Base-by-base conservation (phyloP, 2,329 filamentous ascomycete genomes). In the Verticillium tricorpus region DNA sequence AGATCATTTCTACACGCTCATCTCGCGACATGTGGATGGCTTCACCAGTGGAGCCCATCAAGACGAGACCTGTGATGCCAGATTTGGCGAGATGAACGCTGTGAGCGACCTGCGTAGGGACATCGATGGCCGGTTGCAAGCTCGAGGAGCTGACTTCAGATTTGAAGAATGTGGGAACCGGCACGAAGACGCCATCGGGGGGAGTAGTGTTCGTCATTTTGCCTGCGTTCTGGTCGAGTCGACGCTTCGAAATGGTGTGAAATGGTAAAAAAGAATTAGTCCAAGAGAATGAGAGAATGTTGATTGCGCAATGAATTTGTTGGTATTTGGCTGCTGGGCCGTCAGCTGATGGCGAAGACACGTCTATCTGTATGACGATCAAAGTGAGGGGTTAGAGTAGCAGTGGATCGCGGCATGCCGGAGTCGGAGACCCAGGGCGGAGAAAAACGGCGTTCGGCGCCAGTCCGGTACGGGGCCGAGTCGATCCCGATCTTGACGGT, bases 1-100 rank as follows among this genome's bases (percentile, higher is more conserved):
- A 77, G 57, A 89, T 76, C 57, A 88, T 72, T 19, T 81, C 77
- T 63, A 77, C 79, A 57, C 86, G 82, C 70, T 89, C 86, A 35
- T 76, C 71, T 62, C 78, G 79, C 8, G 83, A 81, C 61, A 89
- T 75, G 72, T 87, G 85, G 28, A 88, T 82, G 2, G 85, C 85
- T 72, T 89, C 86, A 62, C 86, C 86, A 0, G 85, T 89, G 45
- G 82, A 85, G 31, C 86, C 86, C 39, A 88, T 78, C 37, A 88
- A 78, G 2, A 89, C 85, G 3, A 89, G 77, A 14, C 86, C 86
- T 60, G 77, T 80, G 66, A 89, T 82, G 40, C 86, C 86, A 56
- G 80, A 81, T 58, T 78, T 77, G 17, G 85, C 85, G 25, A 89
- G 83, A 66, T 86, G 84, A 2, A 89, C 70, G 15, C 81, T 82